A percentile compares a stretch with the other conserved stretches of the same genome.
Conservation (phyloP, 2,329 filamentous ascomycete genomes). For the Zasmidium angulare region DNA sequence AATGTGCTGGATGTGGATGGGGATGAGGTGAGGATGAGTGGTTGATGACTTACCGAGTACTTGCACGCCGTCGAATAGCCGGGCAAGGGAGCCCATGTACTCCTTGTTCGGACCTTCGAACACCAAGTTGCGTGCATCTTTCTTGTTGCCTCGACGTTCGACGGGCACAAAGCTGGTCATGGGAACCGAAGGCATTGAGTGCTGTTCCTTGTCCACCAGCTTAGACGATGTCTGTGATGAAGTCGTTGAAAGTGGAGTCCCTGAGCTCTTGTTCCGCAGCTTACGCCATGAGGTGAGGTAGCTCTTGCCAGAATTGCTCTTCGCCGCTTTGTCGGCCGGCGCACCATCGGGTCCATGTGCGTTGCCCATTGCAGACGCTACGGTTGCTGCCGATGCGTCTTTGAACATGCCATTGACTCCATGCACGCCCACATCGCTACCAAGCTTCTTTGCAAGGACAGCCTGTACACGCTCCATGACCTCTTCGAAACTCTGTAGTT, state of each 20-base stretch:
- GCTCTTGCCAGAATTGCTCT: slow-evolving; percentile 67
- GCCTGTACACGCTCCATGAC: slow-evolving; percentile 84
- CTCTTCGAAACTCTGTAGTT: slow-evolving; percentile 86
- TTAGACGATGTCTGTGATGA: neutral
- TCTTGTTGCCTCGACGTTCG: slow-evolving; percentile 41
- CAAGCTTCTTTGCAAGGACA: slow-evolving; percentile 76
- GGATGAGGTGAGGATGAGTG: slow-evolving; percentile 5
- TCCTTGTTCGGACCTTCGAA: slow-evolving; percentile 82
- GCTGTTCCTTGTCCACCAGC: slow-evolving; percentile 55
- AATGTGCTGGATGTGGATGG: slow-evolving; percentile 10
- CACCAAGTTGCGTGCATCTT: slow-evolving; percentile 63
- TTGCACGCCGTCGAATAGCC: slow-evolving; percentile 90
- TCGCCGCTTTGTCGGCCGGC: slow-evolving; percentile 39
- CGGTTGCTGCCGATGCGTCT: slow-evolving; percentile 51
- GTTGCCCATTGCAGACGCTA: slow-evolving; percentile 12
- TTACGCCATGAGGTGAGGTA: slow-evolving; percentile 87
- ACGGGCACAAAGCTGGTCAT: slow-evolving; percentile 73
- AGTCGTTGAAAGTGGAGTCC: slow-evolving; percentile 39
- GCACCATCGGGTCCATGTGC: slow-evolving; percentile 22
- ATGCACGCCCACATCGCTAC: slow-evolving; percentile 87
- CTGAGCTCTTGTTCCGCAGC: slow-evolving; percentile 82
- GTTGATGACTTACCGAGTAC: slow-evolving; percentile 69
- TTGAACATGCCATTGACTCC: slow-evolving; percentile 73
- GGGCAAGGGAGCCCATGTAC: slow-evolving; percentile 89
- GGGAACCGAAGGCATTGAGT: slow-evolving; percentile 53